phyloP scores from a whole-genome alignment of 805 yeast genomes.

The Kodamaea neixiangensis region DNA sequence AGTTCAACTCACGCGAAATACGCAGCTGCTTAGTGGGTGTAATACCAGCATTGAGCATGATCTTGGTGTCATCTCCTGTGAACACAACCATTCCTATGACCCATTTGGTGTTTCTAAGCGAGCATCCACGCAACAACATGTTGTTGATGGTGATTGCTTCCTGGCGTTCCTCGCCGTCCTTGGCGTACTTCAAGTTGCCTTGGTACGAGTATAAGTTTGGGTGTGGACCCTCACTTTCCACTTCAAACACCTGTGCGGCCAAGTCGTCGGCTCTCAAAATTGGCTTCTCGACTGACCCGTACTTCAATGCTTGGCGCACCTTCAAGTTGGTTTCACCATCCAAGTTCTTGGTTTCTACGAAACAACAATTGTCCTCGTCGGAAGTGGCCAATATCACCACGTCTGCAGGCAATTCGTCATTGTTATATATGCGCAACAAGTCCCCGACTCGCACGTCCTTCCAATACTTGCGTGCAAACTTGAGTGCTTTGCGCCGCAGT shows the following conservation, averaged over 20 bases:
- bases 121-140: constrained; percentile 68
- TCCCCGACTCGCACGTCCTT: constrained; percentile 78
- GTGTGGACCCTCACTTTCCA: constrained; percentile 86
- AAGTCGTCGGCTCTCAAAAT: constrained; percentile 40
- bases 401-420: constrained; percentile 81
- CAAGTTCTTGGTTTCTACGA: constrained; percentile 67
- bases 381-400: constrained; percentile 66
- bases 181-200: constrained; percentile 53
- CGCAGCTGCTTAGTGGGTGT: constrained; percentile 74
- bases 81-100: constrained; percentile 71
- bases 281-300: constrained; percentile 51
- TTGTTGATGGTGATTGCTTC: constrained; percentile 67
- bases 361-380: constrained; percentile 68
- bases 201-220: constrained; percentile 74
- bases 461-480: constrained; percentile 50
- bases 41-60: constrained; percentile 74
- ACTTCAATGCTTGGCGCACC: constrained; percentile 71
- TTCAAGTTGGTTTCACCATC: constrained; percentile 81
- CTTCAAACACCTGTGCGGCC: constrained; percentile 52
- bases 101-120: constrained; percentile 76
- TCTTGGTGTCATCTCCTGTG: constrained; percentile 75
- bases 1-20: constrained; percentile 65
- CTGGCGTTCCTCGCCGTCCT: constrained; percentile 18
- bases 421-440: constrained; percentile 61
- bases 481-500: constrained; percentile 19